A percentile compares a stretch with the other conserved stretches of the same genome.
Conservation (phyloP, 768 basidiomycete species). For the Cubamyces lactineus region DNA sequence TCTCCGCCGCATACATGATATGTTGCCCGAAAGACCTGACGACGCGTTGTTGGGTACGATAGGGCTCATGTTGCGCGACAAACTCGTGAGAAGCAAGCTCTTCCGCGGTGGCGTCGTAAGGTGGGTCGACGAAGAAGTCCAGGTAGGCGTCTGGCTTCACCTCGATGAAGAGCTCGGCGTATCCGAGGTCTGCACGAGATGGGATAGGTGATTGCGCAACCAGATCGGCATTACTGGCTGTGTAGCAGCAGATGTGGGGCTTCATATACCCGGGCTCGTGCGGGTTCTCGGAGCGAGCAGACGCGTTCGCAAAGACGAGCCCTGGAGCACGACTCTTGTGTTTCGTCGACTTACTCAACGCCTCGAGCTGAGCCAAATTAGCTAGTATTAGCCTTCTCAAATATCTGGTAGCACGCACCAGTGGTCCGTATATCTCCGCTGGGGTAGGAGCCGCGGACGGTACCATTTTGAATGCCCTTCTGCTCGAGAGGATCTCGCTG, state of each 20-base stretch:
- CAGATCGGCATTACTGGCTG: background rate
- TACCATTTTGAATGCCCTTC: no score
- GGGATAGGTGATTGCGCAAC: background rate
- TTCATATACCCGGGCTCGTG: background rate
- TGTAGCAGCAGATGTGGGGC: constrained; percentile 12
- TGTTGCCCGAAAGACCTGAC: background rate
- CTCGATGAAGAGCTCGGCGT: constrained; percentile 20
- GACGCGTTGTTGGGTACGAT: background rate
- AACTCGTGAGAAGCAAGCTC: background rate
- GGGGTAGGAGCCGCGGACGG: no score
- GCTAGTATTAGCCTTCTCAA: no score
- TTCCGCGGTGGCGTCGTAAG: background rate
- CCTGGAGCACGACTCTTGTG: constrained; percentile 4
- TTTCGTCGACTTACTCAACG: background rate
- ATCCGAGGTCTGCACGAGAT: background rate
- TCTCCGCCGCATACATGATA: constrained; percentile 1
- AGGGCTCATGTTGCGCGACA: background rate
- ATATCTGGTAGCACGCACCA: background rate
- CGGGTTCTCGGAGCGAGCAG: background rate
- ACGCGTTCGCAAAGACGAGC: background rate
- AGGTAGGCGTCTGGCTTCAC: background rate
- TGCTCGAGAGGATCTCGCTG: no score
- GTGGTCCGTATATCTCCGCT: background rate
- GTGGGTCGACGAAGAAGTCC: constrained; percentile 17
- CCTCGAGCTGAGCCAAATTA: no score